Conservation (phyloP, 352 stramenopile species). For the Nothophytophthora sp. region DNA sequence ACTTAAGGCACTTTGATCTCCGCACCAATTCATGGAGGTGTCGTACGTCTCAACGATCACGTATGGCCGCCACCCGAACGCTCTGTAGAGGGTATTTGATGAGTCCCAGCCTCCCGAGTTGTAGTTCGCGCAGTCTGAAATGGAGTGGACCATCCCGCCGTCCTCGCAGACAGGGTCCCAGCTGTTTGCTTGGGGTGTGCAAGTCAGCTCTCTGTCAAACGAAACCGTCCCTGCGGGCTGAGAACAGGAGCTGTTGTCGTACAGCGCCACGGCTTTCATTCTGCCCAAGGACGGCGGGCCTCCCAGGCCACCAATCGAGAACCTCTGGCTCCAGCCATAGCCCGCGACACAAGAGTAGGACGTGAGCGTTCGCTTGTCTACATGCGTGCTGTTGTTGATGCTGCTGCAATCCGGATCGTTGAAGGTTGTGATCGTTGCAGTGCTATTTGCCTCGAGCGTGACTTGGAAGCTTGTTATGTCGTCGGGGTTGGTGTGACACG, state of each 20-base stretch:
- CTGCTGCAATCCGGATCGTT: neutral
- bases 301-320: constrained; percentile 5
- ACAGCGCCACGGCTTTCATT: neutral
- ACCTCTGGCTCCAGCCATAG: constrained; percentile 2
- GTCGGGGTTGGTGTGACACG: constrained; percentile 5
- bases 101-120: too few relatives aligned
- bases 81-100: neutral
- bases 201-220: constrained; percentile 1
- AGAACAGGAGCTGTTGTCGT: constrained; percentile 1
- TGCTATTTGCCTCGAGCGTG: neutral
- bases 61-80: constrained; percentile 1
- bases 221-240: neutral
- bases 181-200: neutral
- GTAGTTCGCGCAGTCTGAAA: neutral
- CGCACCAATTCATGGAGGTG: neutral
- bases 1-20: neutral
- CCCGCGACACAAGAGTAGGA: neutral
- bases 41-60: constrained; percentile 4
- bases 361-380: neutral
- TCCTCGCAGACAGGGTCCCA: neutral
- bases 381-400: neutral
- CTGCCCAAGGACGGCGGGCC: neutral
- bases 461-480: constrained; percentile 7
- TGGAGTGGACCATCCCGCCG: neutral
- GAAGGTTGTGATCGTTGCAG: constrained; percentile 8